phyloP scores from a whole-genome alignment of 106 monocot genomes.

The Dendrobium catenatum region DNA sequence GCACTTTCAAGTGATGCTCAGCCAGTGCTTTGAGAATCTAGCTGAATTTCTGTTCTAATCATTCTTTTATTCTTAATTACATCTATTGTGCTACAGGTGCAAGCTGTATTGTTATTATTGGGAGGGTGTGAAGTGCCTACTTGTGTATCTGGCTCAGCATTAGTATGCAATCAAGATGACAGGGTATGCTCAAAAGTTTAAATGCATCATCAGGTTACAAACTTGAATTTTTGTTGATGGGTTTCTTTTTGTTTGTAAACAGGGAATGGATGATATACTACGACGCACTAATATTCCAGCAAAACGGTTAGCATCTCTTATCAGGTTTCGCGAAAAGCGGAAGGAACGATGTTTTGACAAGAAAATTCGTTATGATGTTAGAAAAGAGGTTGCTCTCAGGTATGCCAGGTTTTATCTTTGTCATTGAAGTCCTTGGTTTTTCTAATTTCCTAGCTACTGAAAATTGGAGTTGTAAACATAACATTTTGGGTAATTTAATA shows the following conservation, averaged over 20 bases:
- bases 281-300: constrained; percentile 62
- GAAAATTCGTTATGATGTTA: constrained; percentile 75
- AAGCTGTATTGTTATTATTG: constrained; percentile 79
- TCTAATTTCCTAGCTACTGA: background rate
- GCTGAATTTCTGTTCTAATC: background rate
- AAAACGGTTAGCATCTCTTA: constrained; percentile 73
- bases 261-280: constrained; percentile 77
- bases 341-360: constrained; percentile 88
- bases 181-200: constrained; percentile 26
- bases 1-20: background rate
- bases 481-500: background rate
- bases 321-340: constrained; percentile 81
- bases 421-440: background rate
- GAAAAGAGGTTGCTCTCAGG: constrained; percentile 91
- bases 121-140: constrained; percentile 67
- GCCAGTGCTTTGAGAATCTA: background rate
- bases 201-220: background rate
- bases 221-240: background rate
- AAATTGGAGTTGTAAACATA: background rate
- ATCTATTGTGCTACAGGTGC: constrained; percentile 45
- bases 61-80: background rate
- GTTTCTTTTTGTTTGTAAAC: constrained; percentile 6
- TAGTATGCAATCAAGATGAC: constrained; percentile 37
- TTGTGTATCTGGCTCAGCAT: constrained; percentile 22
- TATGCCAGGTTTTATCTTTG: constrained; percentile 7